Evolutionary conservation across 495 filamentous ascomycete genomes (phyloP).

Genomic region (Aspergillus baeticus): DNA sequence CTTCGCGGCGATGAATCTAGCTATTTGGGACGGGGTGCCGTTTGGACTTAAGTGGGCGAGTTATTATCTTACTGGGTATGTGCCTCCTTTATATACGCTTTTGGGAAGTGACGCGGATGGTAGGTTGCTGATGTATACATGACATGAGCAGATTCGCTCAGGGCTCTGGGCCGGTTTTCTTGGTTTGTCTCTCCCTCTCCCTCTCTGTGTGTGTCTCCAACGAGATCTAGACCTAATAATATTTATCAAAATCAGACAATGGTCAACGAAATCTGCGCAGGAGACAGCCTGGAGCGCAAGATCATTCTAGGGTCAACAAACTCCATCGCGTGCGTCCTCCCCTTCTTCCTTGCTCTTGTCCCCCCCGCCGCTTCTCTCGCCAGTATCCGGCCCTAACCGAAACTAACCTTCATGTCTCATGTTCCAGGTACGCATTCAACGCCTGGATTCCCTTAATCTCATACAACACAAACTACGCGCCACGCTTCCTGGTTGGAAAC

Average conservation of each 20-base stretch:
- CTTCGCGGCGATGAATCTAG: slow-evolving; percentile 4
- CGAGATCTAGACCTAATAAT: background rate
- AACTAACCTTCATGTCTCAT: no score
- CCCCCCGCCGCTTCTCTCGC: background rate
- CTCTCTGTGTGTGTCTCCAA: background rate
- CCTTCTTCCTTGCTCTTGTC: background rate
- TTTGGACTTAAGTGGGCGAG: background rate
- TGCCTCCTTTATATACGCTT: background rate
- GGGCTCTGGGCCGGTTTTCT: background rate
- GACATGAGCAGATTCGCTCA: background rate
- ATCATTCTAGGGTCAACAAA: background rate
- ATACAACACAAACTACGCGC: background rate
- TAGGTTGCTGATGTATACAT: background rate
- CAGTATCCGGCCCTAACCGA: no score
- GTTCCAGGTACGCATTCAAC: background rate
- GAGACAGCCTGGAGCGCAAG: background rate
- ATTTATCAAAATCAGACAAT: background rate
- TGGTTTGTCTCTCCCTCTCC: background rate
- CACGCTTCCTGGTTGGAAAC: background rate
- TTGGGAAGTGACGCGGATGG: no score
- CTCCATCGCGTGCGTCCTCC: background rate
- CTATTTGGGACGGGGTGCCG: background rate
- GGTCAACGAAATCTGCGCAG: background rate
- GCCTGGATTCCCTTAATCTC: background rate
- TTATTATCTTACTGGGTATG: slow-evolving; percentile 2